A percentile compares a stretch with the other conserved stretches of the same genome.
phyloP scores from a whole-genome alignment of 1,139 yeast species.

The Magnusiomyces magnusii region DNA sequence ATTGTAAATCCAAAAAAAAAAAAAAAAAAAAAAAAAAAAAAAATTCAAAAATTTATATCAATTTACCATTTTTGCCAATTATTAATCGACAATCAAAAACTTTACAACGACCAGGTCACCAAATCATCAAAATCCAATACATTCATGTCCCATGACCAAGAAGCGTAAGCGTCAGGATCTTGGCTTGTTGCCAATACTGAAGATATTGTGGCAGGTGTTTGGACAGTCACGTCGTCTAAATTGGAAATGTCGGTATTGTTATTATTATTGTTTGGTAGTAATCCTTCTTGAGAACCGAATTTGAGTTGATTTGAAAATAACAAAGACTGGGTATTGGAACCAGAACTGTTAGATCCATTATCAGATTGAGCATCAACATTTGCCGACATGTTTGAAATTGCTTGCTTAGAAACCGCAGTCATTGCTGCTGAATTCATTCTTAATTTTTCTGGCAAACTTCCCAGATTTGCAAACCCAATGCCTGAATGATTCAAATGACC shows the following conservation, averaged over 20 bases:
- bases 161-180: not conserved
- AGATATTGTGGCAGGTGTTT: not conserved
- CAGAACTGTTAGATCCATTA: no score
- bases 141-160: not conserved
- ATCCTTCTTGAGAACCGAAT: no score
- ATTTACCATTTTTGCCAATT: no score
- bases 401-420: no score
- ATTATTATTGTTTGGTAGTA: no score
- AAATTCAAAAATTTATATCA: no score
- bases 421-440: not conserved
- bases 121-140: not conserved
- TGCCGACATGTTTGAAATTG: no score
- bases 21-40: constrained; percentile 1
- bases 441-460: not conserved
- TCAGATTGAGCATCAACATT: no score
- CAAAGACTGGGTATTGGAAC: no score
- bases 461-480: not conserved
- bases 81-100: not conserved
- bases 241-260: not conserved
- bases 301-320: no score
- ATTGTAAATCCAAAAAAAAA: no score
- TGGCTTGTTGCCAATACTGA: not conserved
- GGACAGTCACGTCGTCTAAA: not conserved
- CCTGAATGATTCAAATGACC: not conserved
- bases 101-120: constrained; percentile 4